Conservation (phyloP, 352 stramenopile genomes). For the Peronospora destructor region DNA sequence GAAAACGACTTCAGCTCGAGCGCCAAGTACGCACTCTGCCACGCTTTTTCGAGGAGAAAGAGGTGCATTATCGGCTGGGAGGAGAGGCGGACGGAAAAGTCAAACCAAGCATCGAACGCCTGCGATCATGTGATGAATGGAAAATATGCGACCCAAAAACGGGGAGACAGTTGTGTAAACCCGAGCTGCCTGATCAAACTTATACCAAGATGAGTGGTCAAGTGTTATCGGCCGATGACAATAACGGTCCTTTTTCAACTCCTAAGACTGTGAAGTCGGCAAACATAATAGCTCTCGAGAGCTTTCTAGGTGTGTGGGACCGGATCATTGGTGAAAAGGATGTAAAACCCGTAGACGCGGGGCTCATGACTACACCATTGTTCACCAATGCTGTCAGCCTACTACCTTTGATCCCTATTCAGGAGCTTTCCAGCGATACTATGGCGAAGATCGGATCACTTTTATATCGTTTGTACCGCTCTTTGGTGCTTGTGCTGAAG, state of each 20-base stretch:
- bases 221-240: constrained; percentile 2
- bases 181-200: constrained; percentile 2
- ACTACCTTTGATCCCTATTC: constrained; percentile 16
- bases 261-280: constrained; percentile 7
- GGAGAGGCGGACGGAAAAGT: constrained; percentile 25
- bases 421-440: constrained; percentile 13
- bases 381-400: constrained; percentile 20
- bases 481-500: constrained; percentile 23
- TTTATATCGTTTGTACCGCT: constrained; percentile 26
- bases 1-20: constrained; percentile 45
- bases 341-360: constrained; percentile 14
- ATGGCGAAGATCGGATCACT: constrained; percentile 16
- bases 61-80: constrained; percentile 24
- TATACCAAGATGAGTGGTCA: neutral
- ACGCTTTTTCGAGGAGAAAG: constrained; percentile 59
- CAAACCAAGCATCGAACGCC: constrained; percentile 58
- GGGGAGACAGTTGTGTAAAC: constrained; percentile 30
- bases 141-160: constrained; percentile 81
- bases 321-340: constrained; percentile 24
- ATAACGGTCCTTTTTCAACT: constrained; percentile 1
- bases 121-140: constrained; percentile 76
- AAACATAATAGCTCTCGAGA: constrained; percentile 9
- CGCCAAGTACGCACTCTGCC: constrained; percentile 50
- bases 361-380: constrained; percentile 16
- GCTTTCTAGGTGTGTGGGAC: constrained; percentile 25